Conservation (phyloP, 305 asterid genomes). For the Galium porrigens region DNA sequence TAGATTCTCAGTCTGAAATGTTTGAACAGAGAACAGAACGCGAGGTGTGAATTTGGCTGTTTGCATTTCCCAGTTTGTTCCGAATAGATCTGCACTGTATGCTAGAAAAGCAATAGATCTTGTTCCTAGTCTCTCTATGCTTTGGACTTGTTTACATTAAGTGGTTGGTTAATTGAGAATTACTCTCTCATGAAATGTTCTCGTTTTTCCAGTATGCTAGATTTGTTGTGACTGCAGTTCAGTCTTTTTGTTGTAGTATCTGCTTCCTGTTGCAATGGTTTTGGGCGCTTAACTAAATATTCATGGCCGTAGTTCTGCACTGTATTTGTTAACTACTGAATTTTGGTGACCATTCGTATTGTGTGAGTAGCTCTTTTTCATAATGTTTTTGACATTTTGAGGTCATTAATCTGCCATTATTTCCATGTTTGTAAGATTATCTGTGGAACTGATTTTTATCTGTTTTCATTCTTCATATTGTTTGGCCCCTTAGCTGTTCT, state of each 20-base stretch:
- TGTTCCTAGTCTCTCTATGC: neutral
- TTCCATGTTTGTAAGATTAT: neutral
- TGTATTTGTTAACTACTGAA: neutral
- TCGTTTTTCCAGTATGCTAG: neutral
- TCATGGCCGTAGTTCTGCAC: neutral
- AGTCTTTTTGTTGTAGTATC: neutral
- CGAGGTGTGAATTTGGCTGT: slow-evolving; percentile 32
- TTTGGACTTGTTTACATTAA: neutral
- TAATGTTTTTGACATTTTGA: neutral
- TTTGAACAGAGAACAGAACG: slow-evolving; percentile 43
- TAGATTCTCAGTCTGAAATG: slow-evolving; percentile 33
- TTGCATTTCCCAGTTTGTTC: slow-evolving; percentile 6
- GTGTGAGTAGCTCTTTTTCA: neutral
- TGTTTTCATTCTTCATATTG: neutral
- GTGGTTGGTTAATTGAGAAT: neutral
- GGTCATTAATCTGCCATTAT: neutral
- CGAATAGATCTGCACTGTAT: neutral
- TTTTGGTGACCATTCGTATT: neutral
- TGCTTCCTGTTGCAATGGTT: neutral
- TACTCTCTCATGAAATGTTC: neutral
- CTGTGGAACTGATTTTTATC: neutral
- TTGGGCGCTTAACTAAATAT: neutral
- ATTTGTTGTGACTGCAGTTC: neutral
- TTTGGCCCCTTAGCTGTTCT: neutral
- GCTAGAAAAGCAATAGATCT: neutral